A percentile compares a stretch with the other conserved stretches of the same genome.
Conservation (phyloP, 1,139 yeast genomes). For the Wickerhamiella pararugosa region DNA sequence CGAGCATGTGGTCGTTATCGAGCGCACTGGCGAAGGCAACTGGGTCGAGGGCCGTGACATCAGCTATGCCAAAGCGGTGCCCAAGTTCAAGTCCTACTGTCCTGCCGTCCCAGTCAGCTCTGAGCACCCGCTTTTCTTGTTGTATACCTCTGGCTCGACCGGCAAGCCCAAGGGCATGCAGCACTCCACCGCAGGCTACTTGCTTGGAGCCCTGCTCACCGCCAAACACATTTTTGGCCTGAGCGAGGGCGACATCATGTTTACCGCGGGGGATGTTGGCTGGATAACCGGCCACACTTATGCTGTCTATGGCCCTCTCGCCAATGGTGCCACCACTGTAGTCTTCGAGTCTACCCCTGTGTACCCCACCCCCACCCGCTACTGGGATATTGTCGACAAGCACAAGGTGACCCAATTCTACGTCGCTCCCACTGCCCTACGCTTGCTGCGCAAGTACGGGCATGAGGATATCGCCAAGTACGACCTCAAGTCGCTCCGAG, state of each 20-base stretch:
- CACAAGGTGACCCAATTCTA: constrained; percentile 93
- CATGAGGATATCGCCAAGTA: constrained; percentile 78
- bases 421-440: constrained; percentile 95
- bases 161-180: constrained; percentile 98
- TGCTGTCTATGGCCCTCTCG: constrained; percentile 85
- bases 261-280: constrained; percentile 98
- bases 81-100: constrained; percentile 66
- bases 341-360: constrained; percentile 98
- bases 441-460: constrained; percentile 90
- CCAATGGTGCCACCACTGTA: constrained; percentile 77
- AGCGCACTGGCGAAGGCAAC: constrained; percentile 74
- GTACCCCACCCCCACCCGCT: constrained; percentile 89
- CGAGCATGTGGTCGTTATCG: constrained; percentile 68
- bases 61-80: constrained; percentile 86
- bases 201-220: constrained; percentile 88
- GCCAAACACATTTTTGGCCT: constrained; percentile 89
- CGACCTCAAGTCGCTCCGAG: constrained; percentile 80
- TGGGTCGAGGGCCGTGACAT: constrained; percentile 70
- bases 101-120: constrained; percentile 81
- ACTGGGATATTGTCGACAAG: constrained; percentile 91
- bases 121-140: constrained; percentile 86
- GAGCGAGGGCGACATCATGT: constrained; percentile 72
- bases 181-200: constrained; percentile 86
- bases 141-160: constrained; percentile 93
- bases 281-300: constrained; percentile 99